Base-by-base conservation (phyloP, 352 stramenopile genomes). In the Phytophthora sp. region DNA sequence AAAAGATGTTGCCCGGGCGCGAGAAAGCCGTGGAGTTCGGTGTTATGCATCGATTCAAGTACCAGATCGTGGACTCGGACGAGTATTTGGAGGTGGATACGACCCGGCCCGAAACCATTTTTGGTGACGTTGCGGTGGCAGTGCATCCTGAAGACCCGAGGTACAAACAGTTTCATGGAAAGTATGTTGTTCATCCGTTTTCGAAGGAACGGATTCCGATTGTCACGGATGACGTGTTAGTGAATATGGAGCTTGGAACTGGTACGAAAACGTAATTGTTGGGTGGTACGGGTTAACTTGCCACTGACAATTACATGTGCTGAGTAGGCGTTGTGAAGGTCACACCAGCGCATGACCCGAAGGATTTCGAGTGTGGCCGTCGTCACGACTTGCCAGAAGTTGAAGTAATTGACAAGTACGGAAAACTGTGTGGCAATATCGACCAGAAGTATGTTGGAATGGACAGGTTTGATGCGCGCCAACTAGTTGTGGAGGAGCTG, bases 211-310 rank as follows among this genome's bases (percentile, higher is more conserved):
- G 68, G 9, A 98, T 99, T 46, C 97, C 96, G 9, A 98, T 99
- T 51, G 80, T 99, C 30, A 82, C 74, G 9, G 98, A 99, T 77
- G 73, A 74, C n/a, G 76, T 87, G 10, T 82, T 99, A 1, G 98
- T 99, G 9, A 98, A 99, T 62, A 99, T 99, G 96, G 83, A 91
- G 46, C 97, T 99, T 39, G 98, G 98, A 57, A 99, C 97, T 0
- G 98, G 97, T 89, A 92, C 83, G 52, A 87, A n/a, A n/a, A n/a
- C n/a, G n/a, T n/a, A n/a, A n/a, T n/a, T n/a, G n/a, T n/a, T 15
- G 6, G 95, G 94, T 41, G 28, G 4, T 20, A 10, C 13, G 35
- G 7, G 17, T 18, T 42, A 42, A 42, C 35, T 9, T 3, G 15
- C n/a, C 17, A 21, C 11, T 46, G 9, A 31, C n/a, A n/a, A n/a